A percentile compares a stretch with the other conserved stretches of the same genome.
phyloP scores from a whole-genome alignment of 2,329 filamentous ascomycete genomes.

The Aspergillus sp. region DNA sequence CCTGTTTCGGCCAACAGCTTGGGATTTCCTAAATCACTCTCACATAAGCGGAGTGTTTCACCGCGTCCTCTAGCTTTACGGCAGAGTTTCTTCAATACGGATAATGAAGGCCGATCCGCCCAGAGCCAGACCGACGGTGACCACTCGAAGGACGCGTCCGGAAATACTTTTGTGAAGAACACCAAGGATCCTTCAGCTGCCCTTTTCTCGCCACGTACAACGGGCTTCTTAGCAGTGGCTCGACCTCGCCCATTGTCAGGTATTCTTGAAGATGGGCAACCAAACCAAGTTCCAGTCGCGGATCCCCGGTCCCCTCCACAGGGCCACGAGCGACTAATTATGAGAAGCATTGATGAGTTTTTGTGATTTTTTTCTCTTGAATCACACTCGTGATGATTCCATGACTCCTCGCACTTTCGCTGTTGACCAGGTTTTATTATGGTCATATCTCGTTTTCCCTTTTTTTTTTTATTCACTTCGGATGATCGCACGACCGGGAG shows the following conservation, averaged over 20 bases:
- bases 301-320: conserved; percentile 44
- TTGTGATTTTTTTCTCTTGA: conserved; percentile 29
- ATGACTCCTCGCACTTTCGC: conserved; percentile 24
- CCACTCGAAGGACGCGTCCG: conserved; percentile 27
- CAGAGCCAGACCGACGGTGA: conserved; percentile 20
- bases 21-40: conserved; percentile 25
- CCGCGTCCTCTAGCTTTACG: conserved; percentile 40
- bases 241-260: conserved; percentile 36
- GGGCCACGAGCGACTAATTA: conserved; percentile 39
- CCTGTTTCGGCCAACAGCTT: conserved; percentile 27
- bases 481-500: conserved; percentile 42
- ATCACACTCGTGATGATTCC: conserved; percentile 28
- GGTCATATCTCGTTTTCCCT: conserved; percentile 12
- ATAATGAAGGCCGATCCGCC: conserved; percentile 14
- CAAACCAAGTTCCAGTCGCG: conserved; percentile 18
- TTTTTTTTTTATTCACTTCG: conserved; percentile 13
- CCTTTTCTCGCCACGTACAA: conserved; percentile 47
- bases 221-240: conserved; percentile 42
- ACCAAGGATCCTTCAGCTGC: conserved; percentile 37
- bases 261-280: conserved; percentile 14
- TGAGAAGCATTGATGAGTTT: conserved; percentile 48
- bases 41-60: conserved; percentile 33
- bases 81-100: conserved; percentile 23
- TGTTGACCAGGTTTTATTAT: not conserved
- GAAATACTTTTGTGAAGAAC: conserved; percentile 41